A percentile compares a stretch with the other conserved stretches of the same genome.
phyloP scores from a whole-genome alignment of 2,329 filamentous ascomycete species.

The Exserohilum rostratum region DNA sequence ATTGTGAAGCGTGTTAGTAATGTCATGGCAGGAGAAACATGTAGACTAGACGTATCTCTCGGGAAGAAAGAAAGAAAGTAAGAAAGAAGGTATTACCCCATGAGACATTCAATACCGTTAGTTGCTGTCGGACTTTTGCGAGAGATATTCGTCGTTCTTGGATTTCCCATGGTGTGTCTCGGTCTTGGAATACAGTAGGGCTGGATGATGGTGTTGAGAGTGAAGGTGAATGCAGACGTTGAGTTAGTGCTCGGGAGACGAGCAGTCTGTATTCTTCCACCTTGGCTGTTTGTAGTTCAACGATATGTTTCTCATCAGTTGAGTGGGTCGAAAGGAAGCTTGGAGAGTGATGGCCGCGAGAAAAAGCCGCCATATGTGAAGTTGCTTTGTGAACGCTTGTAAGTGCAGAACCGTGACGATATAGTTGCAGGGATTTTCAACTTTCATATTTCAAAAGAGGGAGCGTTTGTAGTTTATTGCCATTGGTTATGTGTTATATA shows the following conservation, averaged over 20 bases:
- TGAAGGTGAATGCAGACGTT: slow-evolving; percentile 20
- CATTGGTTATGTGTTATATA: not conserved
- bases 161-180: too few relatives aligned
- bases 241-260: slow-evolving; percentile 21
- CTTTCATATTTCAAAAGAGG: not conserved
- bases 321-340: not conserved
- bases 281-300: not conserved
- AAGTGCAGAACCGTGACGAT: too few relatives aligned
- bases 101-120: too few relatives aligned
- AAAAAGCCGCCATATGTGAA: not conserved
- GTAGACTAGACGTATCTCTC: too few relatives aligned
- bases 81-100: too few relatives aligned
- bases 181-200: too few relatives aligned
- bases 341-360: not conserved
- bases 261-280: slow-evolving; percentile 23
- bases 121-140: too few relatives aligned
- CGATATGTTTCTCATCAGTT: not conserved
- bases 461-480: not conserved
- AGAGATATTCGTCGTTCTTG: too few relatives aligned
- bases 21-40: too few relatives aligned
- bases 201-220: not conserved
- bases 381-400: not conserved
- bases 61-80: too few relatives aligned
- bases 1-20: too few relatives aligned
- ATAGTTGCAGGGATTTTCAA: not conserved